Evolutionary conservation across 1,284 basidiomycete genomes (phyloP).

Genomic region (Tetrapyrgos nigripes): DNA sequence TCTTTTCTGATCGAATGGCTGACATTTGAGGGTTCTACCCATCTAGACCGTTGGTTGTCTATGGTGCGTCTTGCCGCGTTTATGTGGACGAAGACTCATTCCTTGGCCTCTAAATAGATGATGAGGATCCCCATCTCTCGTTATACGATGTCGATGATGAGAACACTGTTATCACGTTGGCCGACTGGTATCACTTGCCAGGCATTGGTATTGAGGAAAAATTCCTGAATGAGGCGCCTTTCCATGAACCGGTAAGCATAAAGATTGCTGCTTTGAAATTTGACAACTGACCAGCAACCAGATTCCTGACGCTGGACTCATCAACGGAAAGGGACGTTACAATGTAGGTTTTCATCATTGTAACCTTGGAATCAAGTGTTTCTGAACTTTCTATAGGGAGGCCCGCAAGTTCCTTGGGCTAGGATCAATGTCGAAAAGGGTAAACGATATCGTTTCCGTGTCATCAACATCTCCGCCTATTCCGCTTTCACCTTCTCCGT

Average conservation of each 20-base stretch:
- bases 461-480: conserved; percentile 51
- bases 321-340: conserved; percentile 57
- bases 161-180: conserved; percentile 38
- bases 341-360: conserved; percentile 9
- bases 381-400: background rate
- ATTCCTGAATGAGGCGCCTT: conserved; percentile 11
- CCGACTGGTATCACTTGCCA: conserved; percentile 40
- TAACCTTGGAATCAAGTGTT: background rate
- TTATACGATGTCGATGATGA: conserved; percentile 51
- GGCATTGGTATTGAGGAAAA: conserved; percentile 24
- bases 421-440: conserved; percentile 51
- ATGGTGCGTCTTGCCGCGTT: background rate
- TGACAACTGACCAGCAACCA: background rate
- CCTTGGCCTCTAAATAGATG: conserved; percentile 6
- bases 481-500: conserved; percentile 46
- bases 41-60: conserved; percentile 13
- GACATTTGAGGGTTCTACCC: conserved; percentile 28
- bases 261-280: background rate
- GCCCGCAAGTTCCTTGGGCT: conserved; percentile 45
- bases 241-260: conserved; percentile 10
- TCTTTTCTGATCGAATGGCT: background rate
- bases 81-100: background rate
- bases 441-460: conserved; percentile 56
- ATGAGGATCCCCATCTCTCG: conserved; percentile 40
- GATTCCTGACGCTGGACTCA: conserved; percentile 42